Base-by-base conservation (phyloP, 108 stramenopile species). In the Fragilaria crotonensis region DNA sequence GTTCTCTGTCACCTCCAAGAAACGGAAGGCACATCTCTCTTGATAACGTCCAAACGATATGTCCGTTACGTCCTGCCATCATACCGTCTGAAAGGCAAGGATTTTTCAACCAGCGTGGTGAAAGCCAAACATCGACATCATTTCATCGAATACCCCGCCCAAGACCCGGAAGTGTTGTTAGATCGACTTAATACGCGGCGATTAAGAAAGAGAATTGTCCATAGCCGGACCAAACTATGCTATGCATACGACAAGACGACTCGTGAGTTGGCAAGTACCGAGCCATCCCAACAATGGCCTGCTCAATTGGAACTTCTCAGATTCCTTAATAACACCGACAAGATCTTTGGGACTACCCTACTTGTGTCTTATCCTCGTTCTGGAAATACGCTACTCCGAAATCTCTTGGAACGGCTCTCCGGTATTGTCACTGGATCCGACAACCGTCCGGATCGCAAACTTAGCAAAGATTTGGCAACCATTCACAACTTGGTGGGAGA, bases 401-500 rank as follows among this genome's bases (percentile, higher is more conserved):
- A 72, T 28, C 69, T 92, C 45, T 50, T 95, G 47, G 95, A 96
- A 75, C 59, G 71, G 7, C 63, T 61, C 3, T 91, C 90, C 11
- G 83, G 83, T 17, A 61, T 81, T 48, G 78, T 94, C 21, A 98
- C 98, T 4, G 95, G 95, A 26, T 93, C 92, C 5, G 98, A 98
- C 74, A 96, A 93, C 0, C 76, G 93, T 33, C 79, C 85, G 17
- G 84, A 85, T 73, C 81, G 96, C 18, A 81, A 88, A 2, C 68
- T 97, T 14, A 84, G 80, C 3, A 58, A 55, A n/a, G 81, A 66
- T 25, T 67, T 87, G 65, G 84, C 90, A 11, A 57, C 68, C 27
- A 52, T 65, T 20, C 78, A 76, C 57, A 70, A 82, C 64, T 70
- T 93, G 27, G 85, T 84, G 1, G 95, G 90, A 33, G 90, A 93